Evolutionary conservation across 805 yeast genomes (phyloP).

Genomic region (Starmerella gropengiesseri): DNA sequence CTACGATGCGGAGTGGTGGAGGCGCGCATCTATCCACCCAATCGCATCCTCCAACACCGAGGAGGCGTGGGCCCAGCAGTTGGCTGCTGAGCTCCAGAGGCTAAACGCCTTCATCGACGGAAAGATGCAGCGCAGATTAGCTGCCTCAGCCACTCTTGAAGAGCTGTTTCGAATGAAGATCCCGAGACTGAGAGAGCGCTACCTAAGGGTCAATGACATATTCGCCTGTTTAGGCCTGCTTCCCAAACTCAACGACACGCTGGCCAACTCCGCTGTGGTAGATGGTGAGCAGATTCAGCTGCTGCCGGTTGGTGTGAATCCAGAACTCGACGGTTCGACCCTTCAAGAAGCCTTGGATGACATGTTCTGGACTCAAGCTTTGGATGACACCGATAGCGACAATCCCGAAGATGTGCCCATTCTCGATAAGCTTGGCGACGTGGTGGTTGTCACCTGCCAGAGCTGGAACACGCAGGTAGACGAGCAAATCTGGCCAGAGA

Average conservation of each 20-base stretch:
- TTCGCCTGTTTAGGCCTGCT: background rate
- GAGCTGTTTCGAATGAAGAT: slow-evolving; percentile 5
- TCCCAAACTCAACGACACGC: background rate
- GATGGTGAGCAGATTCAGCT: background rate
- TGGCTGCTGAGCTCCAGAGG: slow-evolving; percentile 12
- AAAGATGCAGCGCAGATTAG: slow-evolving; percentile 6
- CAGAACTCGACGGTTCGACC: background rate
- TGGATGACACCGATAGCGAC: background rate
- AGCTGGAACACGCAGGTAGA: slow-evolving; percentile 1
- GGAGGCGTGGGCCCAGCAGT: slow-evolving; percentile 7
- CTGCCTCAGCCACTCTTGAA: slow-evolving; percentile 10
- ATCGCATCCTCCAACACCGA: background rate
- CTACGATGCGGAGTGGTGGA: slow-evolving; percentile 16
- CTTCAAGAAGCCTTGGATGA: slow-evolving; percentile 10
- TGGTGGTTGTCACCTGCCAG: slow-evolving; percentile 9
- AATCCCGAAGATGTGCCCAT: slow-evolving; percentile 10
- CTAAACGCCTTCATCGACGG: slow-evolving; percentile 13
- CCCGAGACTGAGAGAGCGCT: background rate
- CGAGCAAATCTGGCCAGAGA: slow-evolving; percentile 10
- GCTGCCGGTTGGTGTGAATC: background rate
- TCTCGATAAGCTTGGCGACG: slow-evolving; percentile 4
- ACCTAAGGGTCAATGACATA: background rate
- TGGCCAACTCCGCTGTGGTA: background rate
- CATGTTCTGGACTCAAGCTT: slow-evolving; percentile 10
- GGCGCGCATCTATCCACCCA: background rate